Conservation (phyloP, 805 yeast species). For the Cyberlindnera suaveolens region DNA sequence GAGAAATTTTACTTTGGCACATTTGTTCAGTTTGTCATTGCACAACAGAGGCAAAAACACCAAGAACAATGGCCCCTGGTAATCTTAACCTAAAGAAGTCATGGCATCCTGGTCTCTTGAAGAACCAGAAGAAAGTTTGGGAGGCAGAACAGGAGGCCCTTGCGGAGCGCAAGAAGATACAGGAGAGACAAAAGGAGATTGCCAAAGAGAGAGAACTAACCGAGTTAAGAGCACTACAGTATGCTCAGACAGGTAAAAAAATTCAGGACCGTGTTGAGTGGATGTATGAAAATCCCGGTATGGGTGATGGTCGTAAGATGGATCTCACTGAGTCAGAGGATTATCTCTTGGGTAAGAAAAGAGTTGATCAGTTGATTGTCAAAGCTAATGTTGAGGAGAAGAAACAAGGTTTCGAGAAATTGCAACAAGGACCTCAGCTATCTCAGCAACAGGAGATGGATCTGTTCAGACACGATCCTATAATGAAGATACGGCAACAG, state of each 20-base stretch:
- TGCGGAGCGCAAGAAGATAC: slow-evolving; percentile 59
- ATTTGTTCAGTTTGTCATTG: background rate
- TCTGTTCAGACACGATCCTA: slow-evolving; percentile 28
- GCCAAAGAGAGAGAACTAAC: slow-evolving; percentile 53
- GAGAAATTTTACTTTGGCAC: background rate
- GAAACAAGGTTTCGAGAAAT: slow-evolving; percentile 22
- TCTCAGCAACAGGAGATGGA: slow-evolving; percentile 37
- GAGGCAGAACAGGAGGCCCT: slow-evolving; percentile 70
- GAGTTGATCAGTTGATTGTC: slow-evolving; percentile 34
- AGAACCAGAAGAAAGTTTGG: slow-evolving; percentile 85
- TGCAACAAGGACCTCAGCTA: slow-evolving; percentile 12
- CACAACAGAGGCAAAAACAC: background rate
- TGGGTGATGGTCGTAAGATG: slow-evolving; percentile 22
- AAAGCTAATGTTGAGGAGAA: slow-evolving; percentile 13
- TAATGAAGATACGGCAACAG: slow-evolving; percentile 16
- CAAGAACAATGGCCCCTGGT: slow-evolving; percentile 48
- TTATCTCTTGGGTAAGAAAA: slow-evolving; percentile 45
- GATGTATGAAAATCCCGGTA: slow-evolving; percentile 70
- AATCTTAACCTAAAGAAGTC: slow-evolving; percentile 89
- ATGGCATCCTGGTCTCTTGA: slow-evolving; percentile 89
- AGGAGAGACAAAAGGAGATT: slow-evolving; percentile 59
- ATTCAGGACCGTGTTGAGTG: slow-evolving; percentile 56
- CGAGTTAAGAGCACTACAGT: slow-evolving; percentile 44
- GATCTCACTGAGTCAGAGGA: slow-evolving; percentile 35
- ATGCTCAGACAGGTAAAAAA: slow-evolving; percentile 32